Base-by-base conservation (phyloP, 345 rosid species). In the Theobroma cacao region DNA sequence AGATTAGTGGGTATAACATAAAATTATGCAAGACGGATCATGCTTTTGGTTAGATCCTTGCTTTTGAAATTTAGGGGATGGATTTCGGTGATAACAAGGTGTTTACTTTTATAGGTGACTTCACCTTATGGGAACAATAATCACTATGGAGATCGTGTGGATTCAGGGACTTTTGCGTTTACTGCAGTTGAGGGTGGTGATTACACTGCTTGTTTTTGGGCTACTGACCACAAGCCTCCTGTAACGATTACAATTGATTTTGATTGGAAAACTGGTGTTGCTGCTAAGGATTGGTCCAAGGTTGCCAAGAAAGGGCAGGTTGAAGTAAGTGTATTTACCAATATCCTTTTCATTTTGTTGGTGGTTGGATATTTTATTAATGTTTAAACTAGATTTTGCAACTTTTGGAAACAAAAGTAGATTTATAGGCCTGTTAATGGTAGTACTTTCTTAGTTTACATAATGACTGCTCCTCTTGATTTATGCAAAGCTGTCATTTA, bases 221-320 rank as follows among this genome's bases (percentile, higher is more conserved):
- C 83, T 64, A 68, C 76, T 4, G 85, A 82, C 2, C 86, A 75
- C 83, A 82, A 59, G 48, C 88, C 89, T 68, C 48, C 85, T 0
- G 73, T 64, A 2, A 83, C 74, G 2, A 11, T 93, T 59, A 75
- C 90, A 0, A 69, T 95, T 59, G 95, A 95, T 55, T 93, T 91
- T 71, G 95, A 95, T 9, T 93, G 98, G 98, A 91, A 74, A 80
- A 84, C 89, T 40, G 98, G 98, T 41, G 85, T 95, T 66, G 88
- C 85, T 43, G 85, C 98, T n/a, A 91, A 86, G 81, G 97, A 93
- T 77, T 93, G 97, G 98, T 40, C 87, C 52, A 88, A 79, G 33
- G 83, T 95, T 79, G 97, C 97, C 4, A 90, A 87, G 84, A 90
- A 90, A 80, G 95, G 92, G 56, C 89, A 88, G 67, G 69, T 95